These are phyloP conservation scores for Boletus sp. DNA, from an alignment of 768 basidiomycete genomes.

Conservation along the genomic window DNA sequence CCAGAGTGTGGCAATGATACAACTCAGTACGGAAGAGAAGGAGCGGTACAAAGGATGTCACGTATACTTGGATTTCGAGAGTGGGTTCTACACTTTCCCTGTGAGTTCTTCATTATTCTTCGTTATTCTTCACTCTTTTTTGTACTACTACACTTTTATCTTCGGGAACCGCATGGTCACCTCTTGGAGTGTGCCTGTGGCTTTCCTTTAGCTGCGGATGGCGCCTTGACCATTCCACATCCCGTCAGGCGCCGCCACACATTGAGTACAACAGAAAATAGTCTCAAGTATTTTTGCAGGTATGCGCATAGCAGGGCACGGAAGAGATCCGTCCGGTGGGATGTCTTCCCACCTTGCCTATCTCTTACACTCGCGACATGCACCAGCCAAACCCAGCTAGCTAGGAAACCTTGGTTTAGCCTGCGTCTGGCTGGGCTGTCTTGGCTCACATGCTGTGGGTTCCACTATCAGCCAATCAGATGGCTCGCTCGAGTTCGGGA, in stretches of 20 bases:
- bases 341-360: background rate
- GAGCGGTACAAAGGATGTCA: constrained; percentile 58
- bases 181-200: background rate
- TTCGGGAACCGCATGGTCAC: too few species aligned
- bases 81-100: constrained; percentile 84
- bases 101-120: constrained; percentile 38
- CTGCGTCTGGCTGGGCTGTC: too few species aligned
- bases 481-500: too few species aligned
- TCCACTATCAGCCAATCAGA: too few species aligned
- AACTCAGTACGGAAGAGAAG: constrained; percentile 70
- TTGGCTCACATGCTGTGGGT: background rate
- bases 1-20: constrained; percentile 75
- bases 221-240: background rate
- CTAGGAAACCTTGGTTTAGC: too few species aligned
- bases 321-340: constrained; percentile 28
- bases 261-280: background rate
- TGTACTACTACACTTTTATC: background rate
- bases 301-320: constrained; percentile 3
- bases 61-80: constrained; percentile 69
- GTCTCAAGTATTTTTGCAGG: background rate
- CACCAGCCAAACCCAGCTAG: too few species aligned
- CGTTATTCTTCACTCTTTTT: too few species aligned
- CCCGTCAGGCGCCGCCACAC: background rate
- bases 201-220: background rate
- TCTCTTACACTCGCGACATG: background rate